Conservation (phyloP, 1,284 basidiomycete species). For the Irpex rosettiformis region DNA sequence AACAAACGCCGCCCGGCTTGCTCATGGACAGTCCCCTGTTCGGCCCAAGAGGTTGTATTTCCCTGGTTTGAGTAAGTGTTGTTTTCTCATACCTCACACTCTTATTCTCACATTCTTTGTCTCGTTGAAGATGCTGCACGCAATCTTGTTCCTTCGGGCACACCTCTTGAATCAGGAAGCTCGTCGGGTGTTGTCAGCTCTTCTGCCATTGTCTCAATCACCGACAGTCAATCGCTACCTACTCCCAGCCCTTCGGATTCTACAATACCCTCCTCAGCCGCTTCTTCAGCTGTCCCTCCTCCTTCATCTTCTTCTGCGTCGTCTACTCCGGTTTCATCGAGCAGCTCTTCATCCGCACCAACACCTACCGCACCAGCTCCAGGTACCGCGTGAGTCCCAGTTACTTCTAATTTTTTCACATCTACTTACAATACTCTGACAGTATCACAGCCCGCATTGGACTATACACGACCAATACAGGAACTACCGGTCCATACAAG, state of each 20-base stretch:
- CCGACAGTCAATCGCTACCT: neutral
- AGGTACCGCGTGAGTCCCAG: constrained; percentile 5
- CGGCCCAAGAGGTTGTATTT: constrained; percentile 10
- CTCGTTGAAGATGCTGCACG: neutral
- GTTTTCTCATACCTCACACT: neutral
- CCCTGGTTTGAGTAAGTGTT: neutral
- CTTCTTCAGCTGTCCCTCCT: neutral
- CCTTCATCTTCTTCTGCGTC: neutral
- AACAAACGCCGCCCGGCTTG: constrained; percentile 8
- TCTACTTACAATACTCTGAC: neutral
- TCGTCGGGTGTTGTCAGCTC: neutral
- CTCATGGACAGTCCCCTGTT: constrained; percentile 8
- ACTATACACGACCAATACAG: constrained; percentile 1
- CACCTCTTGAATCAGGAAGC: neutral
- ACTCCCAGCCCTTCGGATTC: neutral
- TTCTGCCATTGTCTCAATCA: neutral
- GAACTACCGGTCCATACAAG: neutral
- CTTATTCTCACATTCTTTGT: neutral
- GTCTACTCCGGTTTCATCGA: neutral
- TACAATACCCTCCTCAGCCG: neutral
- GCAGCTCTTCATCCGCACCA: constrained; percentile 1
- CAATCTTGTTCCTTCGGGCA: neutral
- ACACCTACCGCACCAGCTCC: constrained; percentile 5
- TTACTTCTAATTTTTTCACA: neutral
- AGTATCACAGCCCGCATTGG: constrained; percentile 8